phyloP scores from a whole-genome alignment of 2,329 filamentous ascomycete genomes.

The Colletotrichum sp. region DNA sequence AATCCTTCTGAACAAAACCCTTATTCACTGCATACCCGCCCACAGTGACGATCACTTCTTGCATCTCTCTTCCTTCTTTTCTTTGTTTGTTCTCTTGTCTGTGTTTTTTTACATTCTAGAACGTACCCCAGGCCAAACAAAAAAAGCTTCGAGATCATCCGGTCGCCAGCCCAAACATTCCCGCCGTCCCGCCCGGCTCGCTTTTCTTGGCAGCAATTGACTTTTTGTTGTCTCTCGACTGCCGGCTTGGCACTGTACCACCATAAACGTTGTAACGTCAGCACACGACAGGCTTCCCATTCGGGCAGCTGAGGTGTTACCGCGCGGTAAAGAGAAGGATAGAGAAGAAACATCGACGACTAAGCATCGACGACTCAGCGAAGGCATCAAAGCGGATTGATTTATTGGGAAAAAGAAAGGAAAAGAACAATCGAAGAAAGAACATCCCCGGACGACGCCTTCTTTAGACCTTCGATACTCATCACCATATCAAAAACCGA shows the following conservation, averaged over 20 bases:
- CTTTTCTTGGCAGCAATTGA: neutral
- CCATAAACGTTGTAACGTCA: neutral
- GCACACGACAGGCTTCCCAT: conserved; percentile 4
- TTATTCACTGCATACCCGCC: neutral
- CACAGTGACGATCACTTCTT: neutral
- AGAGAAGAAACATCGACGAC: neutral
- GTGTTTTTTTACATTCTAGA: neutral
- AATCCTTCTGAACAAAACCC: neutral
- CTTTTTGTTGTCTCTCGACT: neutral
- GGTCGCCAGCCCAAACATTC: neutral
- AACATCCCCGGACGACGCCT: neutral
- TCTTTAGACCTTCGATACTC: neutral
- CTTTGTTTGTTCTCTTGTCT: neutral
- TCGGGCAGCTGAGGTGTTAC: neutral
- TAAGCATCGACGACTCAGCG: neutral
- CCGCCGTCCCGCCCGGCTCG: neutral
- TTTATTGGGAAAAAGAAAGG: neutral
- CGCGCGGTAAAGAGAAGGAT: neutral
- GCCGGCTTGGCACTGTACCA: conserved; percentile 15
- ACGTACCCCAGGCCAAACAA: neutral
- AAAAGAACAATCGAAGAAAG: neutral
- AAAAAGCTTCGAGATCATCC: neutral
- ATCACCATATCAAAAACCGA: neutral
- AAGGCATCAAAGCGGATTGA: neutral
- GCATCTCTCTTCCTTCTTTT: neutral